Evolutionary conservation across 2,329 filamentous ascomycete genomes (phyloP), one percentile per base, ranked within the genome.

Genomic region (Epichloe baconii): DNA sequence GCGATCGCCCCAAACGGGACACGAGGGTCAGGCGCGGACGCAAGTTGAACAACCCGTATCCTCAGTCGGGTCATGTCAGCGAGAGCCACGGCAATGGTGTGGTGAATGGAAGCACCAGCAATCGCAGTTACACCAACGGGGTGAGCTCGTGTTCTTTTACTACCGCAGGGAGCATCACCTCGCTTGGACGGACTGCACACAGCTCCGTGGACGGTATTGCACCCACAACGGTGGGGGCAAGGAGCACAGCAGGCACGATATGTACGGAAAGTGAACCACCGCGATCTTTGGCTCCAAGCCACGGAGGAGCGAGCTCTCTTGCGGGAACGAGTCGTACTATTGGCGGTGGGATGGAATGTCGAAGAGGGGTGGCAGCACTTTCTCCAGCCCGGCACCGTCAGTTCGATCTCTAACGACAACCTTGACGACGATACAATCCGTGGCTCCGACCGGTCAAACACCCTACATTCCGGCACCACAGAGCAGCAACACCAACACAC

Each of bases 21-120:
- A 68, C 66, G 48, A 74, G 72, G 56, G 61, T 65, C 68, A 86
- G 84, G 68, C 75, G 73, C 46, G 65, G 70, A 17, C 71, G 74
- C 48, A 80, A 82, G 62, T 83, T 85, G 66, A 95, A 95, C 73
- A 91, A 91, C 64, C 90, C 90, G n/a, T 96, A 96, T 63, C 87
- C 87, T 8, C 78, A 91, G 60, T 94, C 88, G 2, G 86, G 86
- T 53, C 77, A 77, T 44, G 62, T 80, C 53, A 58, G 62, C 52
- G 55, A 64, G 40, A 55, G 51, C 49, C 56, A 59, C 50, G 56
- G 56, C 34, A 58, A 58, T 50, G 52, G 53, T 26, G 55, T 55
- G 26, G 54, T 48, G 40, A 56, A 64, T 40, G 54, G 53, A 51
- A 53, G 38, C 44, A 17, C 23, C 38, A 15, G 56, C 52, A 54